Conservation (phyloP, 129 eudicot species). For the Flaveria ramosissima region DNA sequence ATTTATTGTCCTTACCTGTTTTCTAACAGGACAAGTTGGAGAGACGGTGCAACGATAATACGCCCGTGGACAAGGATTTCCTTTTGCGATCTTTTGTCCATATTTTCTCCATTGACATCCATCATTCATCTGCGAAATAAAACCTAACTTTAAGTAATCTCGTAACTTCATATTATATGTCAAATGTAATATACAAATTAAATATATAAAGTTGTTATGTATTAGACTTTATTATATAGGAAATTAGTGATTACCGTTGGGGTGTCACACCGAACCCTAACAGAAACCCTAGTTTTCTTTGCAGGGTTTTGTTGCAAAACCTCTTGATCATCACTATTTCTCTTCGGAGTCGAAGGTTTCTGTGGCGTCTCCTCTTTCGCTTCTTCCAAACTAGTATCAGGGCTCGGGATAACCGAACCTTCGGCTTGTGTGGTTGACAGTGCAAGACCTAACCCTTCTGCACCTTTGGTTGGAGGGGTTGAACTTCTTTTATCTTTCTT, state of each 20-base stretch:
- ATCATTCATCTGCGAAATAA: constrained; percentile 64
- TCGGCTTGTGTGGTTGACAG: constrained; percentile 32
- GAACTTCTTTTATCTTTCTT: constrained; percentile 38
- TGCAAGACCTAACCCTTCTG: constrained; percentile 53
- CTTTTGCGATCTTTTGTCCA: constrained; percentile 91
- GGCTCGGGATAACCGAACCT: constrained; percentile 44
- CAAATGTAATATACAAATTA: neutral
- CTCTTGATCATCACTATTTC: constrained; percentile 55
- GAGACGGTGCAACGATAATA: constrained; percentile 91
- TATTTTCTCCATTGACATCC: constrained; percentile 98
- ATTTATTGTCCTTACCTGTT: constrained; percentile 54
- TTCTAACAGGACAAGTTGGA: constrained; percentile 84
- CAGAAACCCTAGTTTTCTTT: constrained; percentile 95
- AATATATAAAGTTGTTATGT: neutral
- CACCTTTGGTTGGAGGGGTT: constrained; percentile 34
- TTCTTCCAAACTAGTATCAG: constrained; percentile 68
- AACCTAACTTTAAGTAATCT: neutral
- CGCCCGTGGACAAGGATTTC: constrained; percentile 93
- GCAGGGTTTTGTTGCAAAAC: constrained; percentile 67
- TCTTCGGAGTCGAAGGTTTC: constrained; percentile 42
- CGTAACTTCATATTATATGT: neutral
- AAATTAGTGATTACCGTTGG: constrained; percentile 62
- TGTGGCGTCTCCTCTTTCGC: constrained; percentile 53
- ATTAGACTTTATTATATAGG: neutral
- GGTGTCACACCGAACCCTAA: constrained; percentile 89